phyloP scores from a whole-genome alignment of 2,329 filamentous ascomycete genomes.

The Fusarium austroafricanum region DNA sequence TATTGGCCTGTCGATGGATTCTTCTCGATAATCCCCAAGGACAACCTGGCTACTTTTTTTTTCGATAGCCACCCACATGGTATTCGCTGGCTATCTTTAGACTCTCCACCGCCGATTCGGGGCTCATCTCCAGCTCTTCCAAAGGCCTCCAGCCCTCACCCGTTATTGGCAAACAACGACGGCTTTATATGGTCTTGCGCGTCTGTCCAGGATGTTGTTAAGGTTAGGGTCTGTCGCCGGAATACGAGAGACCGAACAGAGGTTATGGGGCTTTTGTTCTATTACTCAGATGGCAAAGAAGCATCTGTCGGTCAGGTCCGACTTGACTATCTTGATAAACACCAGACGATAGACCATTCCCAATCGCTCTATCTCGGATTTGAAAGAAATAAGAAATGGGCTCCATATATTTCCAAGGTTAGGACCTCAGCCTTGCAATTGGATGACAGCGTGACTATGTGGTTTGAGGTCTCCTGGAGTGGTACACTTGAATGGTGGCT shows the following conservation, averaged over 20 bases:
- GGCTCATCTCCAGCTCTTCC: too few species aligned
- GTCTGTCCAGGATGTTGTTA: background rate
- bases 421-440: background rate
- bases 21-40: background rate
- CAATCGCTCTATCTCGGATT: background rate
- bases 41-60: background rate
- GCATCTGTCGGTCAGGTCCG: background rate
- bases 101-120: background rate
- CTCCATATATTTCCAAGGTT: background rate
- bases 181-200: conserved; percentile 7
- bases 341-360: background rate
- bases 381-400: background rate
- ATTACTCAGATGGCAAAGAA: background rate
- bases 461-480: conserved; percentile 1
- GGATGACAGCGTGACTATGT: background rate
- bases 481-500: conserved; percentile 8
- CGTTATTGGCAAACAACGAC: too few species aligned
- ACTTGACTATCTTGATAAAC: background rate
- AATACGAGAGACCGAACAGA: background rate
- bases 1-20: background rate
- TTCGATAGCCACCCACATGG: background rate
- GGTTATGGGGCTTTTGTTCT: background rate
- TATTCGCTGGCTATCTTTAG: background rate
- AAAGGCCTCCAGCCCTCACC: too few species aligned
- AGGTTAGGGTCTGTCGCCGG: background rate